Conservation (phyloP, 768 basidiomycete species). For the Boletales sp. region DNA sequence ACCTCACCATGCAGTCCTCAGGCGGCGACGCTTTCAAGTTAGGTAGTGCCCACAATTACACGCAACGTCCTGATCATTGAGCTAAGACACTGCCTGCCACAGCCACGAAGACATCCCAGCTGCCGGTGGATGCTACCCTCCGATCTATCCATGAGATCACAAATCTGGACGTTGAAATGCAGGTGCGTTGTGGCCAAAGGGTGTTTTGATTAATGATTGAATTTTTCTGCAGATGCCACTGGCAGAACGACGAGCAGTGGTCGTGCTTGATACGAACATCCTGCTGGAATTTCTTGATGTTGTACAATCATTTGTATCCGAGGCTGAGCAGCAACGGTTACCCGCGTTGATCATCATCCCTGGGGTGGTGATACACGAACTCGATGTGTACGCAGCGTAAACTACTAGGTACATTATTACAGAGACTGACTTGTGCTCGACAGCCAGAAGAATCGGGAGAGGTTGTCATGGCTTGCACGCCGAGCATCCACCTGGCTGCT, state of each 20-base stretch:
- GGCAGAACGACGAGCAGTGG: slow-evolving; percentile 39
- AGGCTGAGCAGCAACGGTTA: slow-evolving; percentile 47
- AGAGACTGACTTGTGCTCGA: neutral
- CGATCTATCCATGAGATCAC: slow-evolving; percentile 51
- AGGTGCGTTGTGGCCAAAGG: slow-evolving; percentile 37
- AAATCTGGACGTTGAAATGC: slow-evolving; percentile 73
- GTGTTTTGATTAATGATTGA: too few relatives aligned
- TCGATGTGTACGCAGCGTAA: slow-evolving; percentile 55
- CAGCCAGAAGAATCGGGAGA: slow-evolving; percentile 40
- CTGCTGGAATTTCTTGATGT: slow-evolving; percentile 64
- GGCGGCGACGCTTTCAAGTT: neutral
- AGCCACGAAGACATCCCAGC: slow-evolving; percentile 10
- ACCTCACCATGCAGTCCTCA: slow-evolving; percentile 4
- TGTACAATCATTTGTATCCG: slow-evolving; percentile 60
- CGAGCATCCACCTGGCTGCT: slow-evolving; percentile 68
- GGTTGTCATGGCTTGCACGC: slow-evolving; percentile 61
- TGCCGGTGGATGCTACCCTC: slow-evolving; percentile 37
- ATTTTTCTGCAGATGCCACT: slow-evolving; percentile 35
- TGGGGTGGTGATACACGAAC: slow-evolving; percentile 70
- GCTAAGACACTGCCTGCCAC: neutral
- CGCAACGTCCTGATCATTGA: too few relatives aligned
- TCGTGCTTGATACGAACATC: slow-evolving; percentile 80
- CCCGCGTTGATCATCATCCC: slow-evolving; percentile 68
- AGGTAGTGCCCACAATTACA: too few relatives aligned
- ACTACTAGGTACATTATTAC: slow-evolving; percentile 1